These are phyloP conservation scores for Aspergillus sojae DNA, from an alignment of 2,329 filamentous ascomycete genomes.

Conservation along the genomic window DNA sequence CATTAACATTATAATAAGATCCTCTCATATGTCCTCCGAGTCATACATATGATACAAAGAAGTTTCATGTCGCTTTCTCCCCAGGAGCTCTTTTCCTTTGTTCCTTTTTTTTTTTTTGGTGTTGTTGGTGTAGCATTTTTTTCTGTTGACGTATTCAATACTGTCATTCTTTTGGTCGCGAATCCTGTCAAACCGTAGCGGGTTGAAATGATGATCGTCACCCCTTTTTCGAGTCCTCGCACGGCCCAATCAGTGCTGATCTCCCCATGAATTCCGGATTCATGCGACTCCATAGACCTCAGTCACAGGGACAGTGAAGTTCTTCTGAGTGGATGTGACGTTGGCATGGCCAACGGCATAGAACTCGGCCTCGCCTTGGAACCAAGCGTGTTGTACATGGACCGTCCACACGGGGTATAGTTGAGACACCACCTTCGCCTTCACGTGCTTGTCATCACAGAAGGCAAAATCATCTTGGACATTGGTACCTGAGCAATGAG, in stretches of 20 bases:
- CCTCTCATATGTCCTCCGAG: neutral
- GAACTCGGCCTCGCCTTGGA: slow-evolving; percentile 19
- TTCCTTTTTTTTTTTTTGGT: neutral
- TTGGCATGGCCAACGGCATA: slow-evolving; percentile 26
- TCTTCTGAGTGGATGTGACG: slow-evolving; percentile 21
- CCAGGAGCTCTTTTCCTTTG: neutral
- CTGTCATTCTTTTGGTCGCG: neutral
- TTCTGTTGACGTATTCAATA: neutral
- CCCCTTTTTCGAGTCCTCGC: neutral
- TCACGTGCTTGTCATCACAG: slow-evolving; percentile 31
- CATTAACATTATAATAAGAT: slow-evolving; percentile 10
- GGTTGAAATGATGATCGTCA: neutral
- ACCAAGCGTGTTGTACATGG: slow-evolving; percentile 32
- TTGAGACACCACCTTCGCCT: slow-evolving; percentile 22
- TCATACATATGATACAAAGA: slow-evolving; percentile 4
- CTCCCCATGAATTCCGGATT: neutral
- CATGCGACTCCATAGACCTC: slow-evolving; percentile 32
- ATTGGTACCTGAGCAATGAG: slow-evolving; percentile 35
- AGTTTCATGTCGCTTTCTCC: neutral
- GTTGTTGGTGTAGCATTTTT: neutral
- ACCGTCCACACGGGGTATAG: slow-evolving; percentile 30
- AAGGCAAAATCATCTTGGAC: slow-evolving; percentile 20
- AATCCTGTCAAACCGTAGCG: neutral
- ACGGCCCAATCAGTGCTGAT: neutral
- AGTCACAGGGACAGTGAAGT: slow-evolving; percentile 27